These are phyloP conservation scores for Ophiostoma angusticollis DNA, from an alignment of 2,329 filamentous ascomycete species.

Conservation along the genomic window DNA sequence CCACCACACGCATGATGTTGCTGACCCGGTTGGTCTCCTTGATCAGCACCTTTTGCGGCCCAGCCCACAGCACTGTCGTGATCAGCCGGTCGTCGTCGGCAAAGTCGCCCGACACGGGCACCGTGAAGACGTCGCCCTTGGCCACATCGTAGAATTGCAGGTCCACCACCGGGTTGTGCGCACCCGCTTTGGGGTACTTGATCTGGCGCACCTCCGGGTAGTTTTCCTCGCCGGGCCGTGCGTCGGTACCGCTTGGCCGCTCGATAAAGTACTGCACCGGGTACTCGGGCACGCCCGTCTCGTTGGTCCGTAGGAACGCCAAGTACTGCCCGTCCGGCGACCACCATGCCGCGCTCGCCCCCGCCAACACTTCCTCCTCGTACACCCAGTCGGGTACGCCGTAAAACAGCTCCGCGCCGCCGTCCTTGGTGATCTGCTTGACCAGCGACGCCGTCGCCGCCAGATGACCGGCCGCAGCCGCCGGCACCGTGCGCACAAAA, in stretches of 20 bases:
- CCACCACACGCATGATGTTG: slow-evolving; percentile 73
- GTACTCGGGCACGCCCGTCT: slow-evolving; percentile 81
- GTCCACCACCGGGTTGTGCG: slow-evolving; percentile 82
- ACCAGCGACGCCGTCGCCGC: slow-evolving; percentile 26
- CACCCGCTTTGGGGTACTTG: slow-evolving; percentile 94
- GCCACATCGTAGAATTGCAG: slow-evolving; percentile 78
- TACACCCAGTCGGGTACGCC: slow-evolving; percentile 97
- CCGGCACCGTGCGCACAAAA: slow-evolving; percentile 53
- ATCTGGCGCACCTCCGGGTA: slow-evolving; percentile 86
- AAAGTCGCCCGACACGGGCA: slow-evolving; percentile 68
- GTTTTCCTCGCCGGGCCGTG: slow-evolving; percentile 60
- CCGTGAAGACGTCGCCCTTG: slow-evolving; percentile 64
- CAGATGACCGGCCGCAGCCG: slow-evolving; percentile 23
- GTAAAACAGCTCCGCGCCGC: slow-evolving; percentile 81
- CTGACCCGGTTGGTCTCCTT: slow-evolving; percentile 92
- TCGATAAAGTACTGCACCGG: slow-evolving; percentile 89
- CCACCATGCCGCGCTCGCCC: slow-evolving; percentile 88
- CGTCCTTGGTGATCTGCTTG: slow-evolving; percentile 70
- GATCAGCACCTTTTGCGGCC: slow-evolving; percentile 61
- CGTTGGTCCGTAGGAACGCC: slow-evolving; percentile 87
- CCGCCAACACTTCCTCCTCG: slow-evolving; percentile 68
- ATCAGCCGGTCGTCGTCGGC: slow-evolving; percentile 73
- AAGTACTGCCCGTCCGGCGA: slow-evolving; percentile 78
- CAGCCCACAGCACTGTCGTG: slow-evolving; percentile 86
- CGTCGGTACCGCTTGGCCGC: slow-evolving; percentile 61